Percentiles rank a stretch among this genome's conserved stretches.
Evolutionary conservation across 805 yeast species (phyloP).

Genomic region (Torulaspora indica): DNA sequence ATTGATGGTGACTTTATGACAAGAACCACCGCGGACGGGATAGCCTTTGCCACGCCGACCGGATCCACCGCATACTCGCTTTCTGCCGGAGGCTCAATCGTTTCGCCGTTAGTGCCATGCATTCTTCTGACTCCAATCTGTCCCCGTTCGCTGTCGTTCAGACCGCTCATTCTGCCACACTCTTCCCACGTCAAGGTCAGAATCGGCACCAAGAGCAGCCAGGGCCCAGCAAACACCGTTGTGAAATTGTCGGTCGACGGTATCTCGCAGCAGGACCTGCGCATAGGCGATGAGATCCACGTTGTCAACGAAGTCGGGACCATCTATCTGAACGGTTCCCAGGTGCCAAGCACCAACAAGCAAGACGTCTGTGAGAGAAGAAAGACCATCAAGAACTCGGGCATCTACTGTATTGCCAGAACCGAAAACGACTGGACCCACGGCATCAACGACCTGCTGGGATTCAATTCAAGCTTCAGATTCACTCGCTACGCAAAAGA

Average conservation of each 20-base stretch:
- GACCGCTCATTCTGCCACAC: conserved; percentile 81
- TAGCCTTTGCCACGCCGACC: conserved; percentile 81
- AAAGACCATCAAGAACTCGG: conserved; percentile 38
- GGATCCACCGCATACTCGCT: conserved; percentile 93
- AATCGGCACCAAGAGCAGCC: conserved; percentile 47
- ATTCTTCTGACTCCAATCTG: conserved; percentile 84
- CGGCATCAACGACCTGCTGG: conserved; percentile 81
- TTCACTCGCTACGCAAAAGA: conserved; percentile 29
- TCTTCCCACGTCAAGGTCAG: conserved; percentile 66
- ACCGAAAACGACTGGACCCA: conserved; percentile 87
- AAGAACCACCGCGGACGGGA: conserved; percentile 88
- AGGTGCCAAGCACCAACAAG: conserved; percentile 39
- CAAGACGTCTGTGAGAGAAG: conserved; percentile 17
- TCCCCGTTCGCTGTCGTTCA: conserved; percentile 83
- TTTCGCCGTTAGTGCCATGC: conserved; percentile 82
- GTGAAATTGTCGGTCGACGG: conserved; percentile 81
- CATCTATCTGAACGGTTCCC: conserved; percentile 48
- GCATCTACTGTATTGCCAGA: conserved; percentile 84
- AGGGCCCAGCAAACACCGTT: conserved; percentile 34
- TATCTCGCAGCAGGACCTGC: conserved; percentile 60
- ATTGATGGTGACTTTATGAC: conserved; percentile 83
- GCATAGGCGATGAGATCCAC: conserved; percentile 75
- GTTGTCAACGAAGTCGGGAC: conserved; percentile 63
- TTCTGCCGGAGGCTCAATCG: conserved; percentile 87
- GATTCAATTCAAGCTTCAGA: conserved; percentile 82